phyloP scores from a whole-genome alignment of 257 asterid genomes.

The Nicotiana attenuata region DNA sequence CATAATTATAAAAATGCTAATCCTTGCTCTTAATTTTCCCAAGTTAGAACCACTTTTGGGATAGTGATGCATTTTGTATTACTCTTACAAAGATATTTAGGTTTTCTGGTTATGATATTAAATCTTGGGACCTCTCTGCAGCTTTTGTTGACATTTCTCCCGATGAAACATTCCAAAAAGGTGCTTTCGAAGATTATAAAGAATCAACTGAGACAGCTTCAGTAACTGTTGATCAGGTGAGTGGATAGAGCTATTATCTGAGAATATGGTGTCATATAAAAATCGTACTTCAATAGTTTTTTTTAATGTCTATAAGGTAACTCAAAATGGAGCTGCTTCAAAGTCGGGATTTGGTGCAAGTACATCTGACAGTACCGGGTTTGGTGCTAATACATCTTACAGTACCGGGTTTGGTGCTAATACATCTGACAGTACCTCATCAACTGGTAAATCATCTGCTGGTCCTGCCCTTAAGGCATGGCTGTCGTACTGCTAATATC shows the following conservation, averaged over 20 bases:
- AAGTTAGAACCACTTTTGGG: not conserved
- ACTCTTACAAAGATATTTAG: not conserved
- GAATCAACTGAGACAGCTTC: conserved; percentile 51
- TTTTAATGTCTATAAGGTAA: conserved; percentile 41
- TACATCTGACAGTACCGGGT: conserved; percentile 40
- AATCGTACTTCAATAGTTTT: conserved; percentile 8
- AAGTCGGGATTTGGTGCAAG: conserved; percentile 33
- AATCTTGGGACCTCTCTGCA: conserved; percentile 26
- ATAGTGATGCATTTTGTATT: not conserved
- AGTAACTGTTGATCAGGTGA: conserved; percentile 23
- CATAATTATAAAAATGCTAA: not conserved
- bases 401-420: conserved; percentile 38
- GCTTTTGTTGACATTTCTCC: conserved; percentile 96
- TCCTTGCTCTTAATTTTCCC: not conserved
- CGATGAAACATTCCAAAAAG: conserved; percentile 73
- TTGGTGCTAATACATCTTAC: conserved; percentile 34
- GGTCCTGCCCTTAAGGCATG: not conserved
- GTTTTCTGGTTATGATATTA: not conserved
- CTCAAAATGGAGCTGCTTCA: conserved; percentile 71
- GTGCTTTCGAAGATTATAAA: conserved; percentile 61
- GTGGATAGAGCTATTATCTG: conserved; percentile 31
- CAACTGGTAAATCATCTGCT: conserved; percentile 24
- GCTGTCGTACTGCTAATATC: not conserved
- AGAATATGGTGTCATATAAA: not conserved
- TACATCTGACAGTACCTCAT: conserved; percentile 47